Percentiles rank a stretch among this genome's conserved stretches.
These are phyloP conservation scores for Schizosaccharomyces japonicus DNA, from an alignment of 805 yeast genomes.

Conservation along the genomic window DNA sequence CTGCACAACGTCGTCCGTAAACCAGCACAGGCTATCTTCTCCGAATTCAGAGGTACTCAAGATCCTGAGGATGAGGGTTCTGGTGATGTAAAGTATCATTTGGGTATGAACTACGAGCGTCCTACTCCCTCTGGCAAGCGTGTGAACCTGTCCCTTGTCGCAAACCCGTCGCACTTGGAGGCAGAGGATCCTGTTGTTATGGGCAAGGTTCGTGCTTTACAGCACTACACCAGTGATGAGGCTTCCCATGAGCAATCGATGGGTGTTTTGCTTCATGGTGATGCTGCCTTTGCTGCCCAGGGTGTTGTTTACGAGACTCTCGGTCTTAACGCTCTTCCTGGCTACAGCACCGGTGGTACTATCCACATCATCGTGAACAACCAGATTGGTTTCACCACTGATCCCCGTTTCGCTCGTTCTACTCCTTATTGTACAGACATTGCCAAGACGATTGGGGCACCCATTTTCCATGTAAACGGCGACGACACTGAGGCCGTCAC, in stretches of 20 bases:
- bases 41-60: conserved; percentile 81
- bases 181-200: conserved; percentile 97
- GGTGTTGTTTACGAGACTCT: conserved; percentile 97
- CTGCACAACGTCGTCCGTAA: conserved; percentile 94
- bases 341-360: conserved; percentile 95
- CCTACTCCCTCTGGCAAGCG: conserved; percentile 96
- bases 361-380: conserved; percentile 87
- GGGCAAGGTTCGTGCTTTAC: conserved; percentile 92
- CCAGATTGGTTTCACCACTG: conserved; percentile 98
- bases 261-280: conserved; percentile 90
- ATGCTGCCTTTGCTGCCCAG: conserved; percentile 95
- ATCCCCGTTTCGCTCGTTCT: conserved; percentile 90
- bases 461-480: conserved; percentile 96
- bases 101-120: conserved; percentile 97
- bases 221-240: conserved; percentile 71
- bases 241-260: conserved; percentile 67
- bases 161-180: conserved; percentile 96
- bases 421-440: conserved; percentile 95
- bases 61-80: conserved; percentile 75
- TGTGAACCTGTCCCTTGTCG: conserved; percentile 85
- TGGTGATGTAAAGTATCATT: conserved; percentile 96
- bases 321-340: conserved; percentile 82
- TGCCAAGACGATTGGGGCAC: conserved; percentile 90
- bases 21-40: conserved; percentile 91
- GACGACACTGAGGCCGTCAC: conserved; percentile 89